These are phyloP conservation scores for Populus hybrid DNA, from an alignment of 441 rosid genomes.

Conservation along the genomic window DNA sequence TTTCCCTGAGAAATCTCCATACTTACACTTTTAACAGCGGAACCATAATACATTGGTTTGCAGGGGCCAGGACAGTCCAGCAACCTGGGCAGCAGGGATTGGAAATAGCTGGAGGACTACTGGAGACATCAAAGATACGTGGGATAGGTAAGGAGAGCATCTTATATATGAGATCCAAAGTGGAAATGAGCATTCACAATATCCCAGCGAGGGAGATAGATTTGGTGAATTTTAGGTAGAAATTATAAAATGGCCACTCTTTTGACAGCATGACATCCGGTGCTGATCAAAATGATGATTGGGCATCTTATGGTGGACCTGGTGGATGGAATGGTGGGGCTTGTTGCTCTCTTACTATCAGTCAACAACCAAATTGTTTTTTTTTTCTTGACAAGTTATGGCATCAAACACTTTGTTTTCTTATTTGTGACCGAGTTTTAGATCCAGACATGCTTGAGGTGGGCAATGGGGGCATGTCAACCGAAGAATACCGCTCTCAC, in stretches of 20 bases:
- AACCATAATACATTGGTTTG: neutral
- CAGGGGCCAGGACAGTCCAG: constrained; percentile 50
- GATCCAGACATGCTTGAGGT: constrained; percentile 63
- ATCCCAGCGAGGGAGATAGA: no score
- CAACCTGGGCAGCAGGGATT: constrained; percentile 36
- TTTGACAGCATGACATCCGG: constrained; percentile 14
- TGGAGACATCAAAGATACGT: constrained; percentile 42
- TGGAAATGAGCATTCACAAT: no score
- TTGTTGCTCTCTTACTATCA: neutral
- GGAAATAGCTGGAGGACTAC: constrained; percentile 54
- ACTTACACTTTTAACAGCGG: neutral
- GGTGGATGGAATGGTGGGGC: constrained; percentile 56
- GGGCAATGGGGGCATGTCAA: constrained; percentile 48
- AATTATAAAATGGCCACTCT: neutral
- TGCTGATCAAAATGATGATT: constrained; percentile 45
- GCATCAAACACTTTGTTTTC: neutral
- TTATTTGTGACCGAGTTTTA: constrained; percentile 1
- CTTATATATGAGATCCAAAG: neutral
- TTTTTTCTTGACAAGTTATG: neutral
- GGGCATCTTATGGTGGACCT: constrained; percentile 41
- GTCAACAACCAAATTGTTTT: no score
- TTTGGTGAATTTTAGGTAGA: neutral
- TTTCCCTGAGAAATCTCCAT: neutral
- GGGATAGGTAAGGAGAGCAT: constrained; percentile 31
- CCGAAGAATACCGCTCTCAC: constrained; percentile 38